These are phyloP conservation scores for Penicillium freii DNA, from an alignment of 2,329 filamentous ascomycete genomes.

Conservation along the genomic window DNA sequence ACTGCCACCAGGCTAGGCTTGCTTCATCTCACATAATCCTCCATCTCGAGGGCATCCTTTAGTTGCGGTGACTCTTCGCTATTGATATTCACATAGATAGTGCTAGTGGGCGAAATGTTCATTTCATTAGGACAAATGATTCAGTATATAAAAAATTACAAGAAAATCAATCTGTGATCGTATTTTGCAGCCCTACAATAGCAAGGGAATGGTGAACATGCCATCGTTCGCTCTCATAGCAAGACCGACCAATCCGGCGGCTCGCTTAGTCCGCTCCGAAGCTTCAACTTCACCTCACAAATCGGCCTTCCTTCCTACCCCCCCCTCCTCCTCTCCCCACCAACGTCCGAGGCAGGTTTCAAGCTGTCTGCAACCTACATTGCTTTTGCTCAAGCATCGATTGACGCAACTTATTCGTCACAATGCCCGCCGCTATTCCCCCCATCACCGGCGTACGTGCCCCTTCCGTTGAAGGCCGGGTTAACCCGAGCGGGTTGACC, in stretches of 20 bases:
- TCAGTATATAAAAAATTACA: background rate
- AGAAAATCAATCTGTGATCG: too few species aligned
- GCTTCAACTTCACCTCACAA: constrained; percentile 36
- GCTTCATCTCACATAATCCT: background rate
- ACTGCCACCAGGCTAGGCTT: background rate
- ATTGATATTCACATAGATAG: background rate
- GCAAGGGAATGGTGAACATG: background rate
- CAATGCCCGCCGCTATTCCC: constrained; percentile 45
- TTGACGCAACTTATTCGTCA: constrained; percentile 22
- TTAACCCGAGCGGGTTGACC: constrained; percentile 19
- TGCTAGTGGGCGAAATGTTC: too few species aligned
- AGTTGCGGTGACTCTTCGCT: background rate
- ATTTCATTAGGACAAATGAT: background rate
- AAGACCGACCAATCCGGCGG: constrained; percentile 33
- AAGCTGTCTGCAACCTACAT: constrained; percentile 18
- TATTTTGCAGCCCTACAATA: background rate
- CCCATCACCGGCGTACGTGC: constrained; percentile 50
- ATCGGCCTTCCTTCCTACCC: constrained; percentile 20
- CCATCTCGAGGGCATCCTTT: background rate
- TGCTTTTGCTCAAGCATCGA: constrained; percentile 10
- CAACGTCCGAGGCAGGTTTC: constrained; percentile 25
- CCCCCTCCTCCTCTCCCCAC: constrained; percentile 24
- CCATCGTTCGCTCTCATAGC: constrained; percentile 7
- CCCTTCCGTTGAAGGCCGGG: constrained; percentile 20
- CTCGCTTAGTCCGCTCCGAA: constrained; percentile 41